These are phyloP conservation scores for Xylaria sp. DNA, from an alignment of 495 filamentous ascomycete species.

Conservation along the genomic window DNA sequence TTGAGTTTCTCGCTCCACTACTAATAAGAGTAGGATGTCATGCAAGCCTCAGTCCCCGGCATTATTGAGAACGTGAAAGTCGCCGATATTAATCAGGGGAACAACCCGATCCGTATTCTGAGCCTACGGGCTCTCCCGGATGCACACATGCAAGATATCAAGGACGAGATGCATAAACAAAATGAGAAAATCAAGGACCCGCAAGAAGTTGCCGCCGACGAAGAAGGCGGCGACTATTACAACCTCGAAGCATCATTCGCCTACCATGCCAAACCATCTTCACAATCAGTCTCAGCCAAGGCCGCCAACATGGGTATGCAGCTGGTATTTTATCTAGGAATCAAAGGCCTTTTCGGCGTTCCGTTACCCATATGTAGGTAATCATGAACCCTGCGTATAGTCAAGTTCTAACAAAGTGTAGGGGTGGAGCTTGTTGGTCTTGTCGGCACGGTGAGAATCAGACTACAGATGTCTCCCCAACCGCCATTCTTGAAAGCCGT, in stretches of 20 bases:
- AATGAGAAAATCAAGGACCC: conserved; percentile 84
- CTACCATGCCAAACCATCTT: conserved; percentile 85
- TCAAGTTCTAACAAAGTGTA: conserved; percentile 30
- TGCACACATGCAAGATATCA: conserved; percentile 76
- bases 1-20: conserved; percentile 48
- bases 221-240: conserved; percentile 92
- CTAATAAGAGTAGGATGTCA: conserved; percentile 75
- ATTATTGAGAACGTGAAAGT: conserved; percentile 93
- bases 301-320: conserved; percentile 96
- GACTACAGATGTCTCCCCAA: conserved; percentile 85
- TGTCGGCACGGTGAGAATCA: conserved; percentile 83
- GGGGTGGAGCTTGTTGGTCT: conserved; percentile 82
- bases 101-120: conserved; percentile 87
- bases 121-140: conserved; percentile 89
- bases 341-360: conserved; percentile 85
- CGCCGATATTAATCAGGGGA: conserved; percentile 94
- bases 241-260: conserved; percentile 94
- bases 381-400: neutral
- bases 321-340: conserved; percentile 88
- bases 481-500: conserved; percentile 90
- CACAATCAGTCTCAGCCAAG: conserved; percentile 71
- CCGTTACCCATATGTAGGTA: conserved; percentile 77
- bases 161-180: conserved; percentile 76
- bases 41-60: conserved; percentile 91
- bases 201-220: conserved; percentile 85